These are phyloP conservation scores for Remersonia thermophila DNA, from an alignment of 2,329 filamentous ascomycete species.

Conservation along the genomic window DNA sequence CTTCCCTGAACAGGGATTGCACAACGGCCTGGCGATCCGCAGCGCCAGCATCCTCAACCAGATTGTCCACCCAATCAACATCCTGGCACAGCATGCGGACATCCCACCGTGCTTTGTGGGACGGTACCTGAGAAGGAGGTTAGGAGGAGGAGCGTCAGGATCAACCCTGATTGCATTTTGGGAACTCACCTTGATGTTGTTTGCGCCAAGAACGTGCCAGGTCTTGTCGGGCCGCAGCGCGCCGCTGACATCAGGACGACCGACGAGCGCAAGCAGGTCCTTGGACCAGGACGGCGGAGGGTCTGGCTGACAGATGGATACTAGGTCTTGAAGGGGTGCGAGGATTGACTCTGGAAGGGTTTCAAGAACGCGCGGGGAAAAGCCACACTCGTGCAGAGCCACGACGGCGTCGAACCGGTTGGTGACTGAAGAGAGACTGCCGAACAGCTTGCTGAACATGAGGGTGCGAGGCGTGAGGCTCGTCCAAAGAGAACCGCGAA, in stretches of 20 bases:
- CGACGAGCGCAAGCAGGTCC: constrained; percentile 60
- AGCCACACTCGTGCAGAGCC: constrained; percentile 56
- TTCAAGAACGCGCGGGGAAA: constrained; percentile 57
- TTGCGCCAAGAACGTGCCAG: constrained; percentile 21
- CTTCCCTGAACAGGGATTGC: constrained; percentile 78
- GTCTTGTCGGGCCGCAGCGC: constrained; percentile 41
- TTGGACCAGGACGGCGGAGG: constrained; percentile 67
- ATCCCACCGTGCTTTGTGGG: constrained; percentile 59
- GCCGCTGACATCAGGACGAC: constrained; percentile 67
- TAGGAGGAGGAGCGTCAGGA: constrained; percentile 14
- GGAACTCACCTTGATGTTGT: constrained; percentile 30
- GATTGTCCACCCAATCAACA: constrained; percentile 45
- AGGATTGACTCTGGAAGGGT: constrained; percentile 78
- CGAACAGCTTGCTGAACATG: constrained; percentile 58
- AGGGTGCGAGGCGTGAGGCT: constrained; percentile 52
- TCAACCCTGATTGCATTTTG: neutral
- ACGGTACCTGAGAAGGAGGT: constrained; percentile 34
- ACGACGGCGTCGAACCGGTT: constrained; percentile 56
- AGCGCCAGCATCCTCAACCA: constrained; percentile 68
- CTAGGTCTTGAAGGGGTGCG: constrained; percentile 68
- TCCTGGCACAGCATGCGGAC: constrained; percentile 64
- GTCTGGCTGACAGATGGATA: constrained; percentile 70
- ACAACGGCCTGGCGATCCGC: constrained; percentile 75
- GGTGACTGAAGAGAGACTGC: constrained; percentile 37
- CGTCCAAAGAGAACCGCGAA: constrained; percentile 31